Evolutionary conservation across 306 rosid genomes (phyloP), one percentile per base, ranked within the genome.

Genomic region (Lathyrus oleraceus): DNA sequence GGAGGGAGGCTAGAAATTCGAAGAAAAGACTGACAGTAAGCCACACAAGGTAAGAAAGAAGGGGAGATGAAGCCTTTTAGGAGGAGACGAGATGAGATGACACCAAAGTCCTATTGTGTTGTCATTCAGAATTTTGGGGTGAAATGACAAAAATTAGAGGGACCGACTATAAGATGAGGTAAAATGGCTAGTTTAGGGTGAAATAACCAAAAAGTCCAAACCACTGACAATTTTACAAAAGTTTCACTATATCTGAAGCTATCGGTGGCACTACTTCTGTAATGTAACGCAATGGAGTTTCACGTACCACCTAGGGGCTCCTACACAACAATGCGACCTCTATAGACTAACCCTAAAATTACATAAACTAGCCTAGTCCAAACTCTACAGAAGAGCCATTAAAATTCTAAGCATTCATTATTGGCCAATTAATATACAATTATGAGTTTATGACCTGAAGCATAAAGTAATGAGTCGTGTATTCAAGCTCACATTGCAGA

Each of bases 401-500:
- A 39, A 76, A 60, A 48, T 47, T 71, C n/a, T 35, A 61, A 16
- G 49, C 60, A 56, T 20, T 62, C 48, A 19, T 23, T 19, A 51
- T 51, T 51, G 28, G 57, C 57, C 72, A 58, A 58, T 35, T 44
- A 35, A 35, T 40, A 40, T 10, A 54, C 47, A 67, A 61, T 21
- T 44, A 44, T 43, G 40, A 57, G 20, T 27, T 6, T 57, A 28
- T 27, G 6, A 21, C 44, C 28, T 51, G 52, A 42, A 63, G 70
- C 69, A 74, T 35, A 17, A 56, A 57, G 51, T 43, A 76, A 47
- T 48, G 16, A 60, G 58, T 57, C 38, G 28, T 13, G 38, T 14
- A 54, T 20, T 49, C 78, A 71, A 40, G 54, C 48, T 43, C 12
- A 72, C 75, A 59, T 70, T 13, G 71, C 53, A 56, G 14, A 48